These are phyloP conservation scores for Lactarius sp. DNA, from an alignment of 768 basidiomycete species.

Conservation along the genomic window DNA sequence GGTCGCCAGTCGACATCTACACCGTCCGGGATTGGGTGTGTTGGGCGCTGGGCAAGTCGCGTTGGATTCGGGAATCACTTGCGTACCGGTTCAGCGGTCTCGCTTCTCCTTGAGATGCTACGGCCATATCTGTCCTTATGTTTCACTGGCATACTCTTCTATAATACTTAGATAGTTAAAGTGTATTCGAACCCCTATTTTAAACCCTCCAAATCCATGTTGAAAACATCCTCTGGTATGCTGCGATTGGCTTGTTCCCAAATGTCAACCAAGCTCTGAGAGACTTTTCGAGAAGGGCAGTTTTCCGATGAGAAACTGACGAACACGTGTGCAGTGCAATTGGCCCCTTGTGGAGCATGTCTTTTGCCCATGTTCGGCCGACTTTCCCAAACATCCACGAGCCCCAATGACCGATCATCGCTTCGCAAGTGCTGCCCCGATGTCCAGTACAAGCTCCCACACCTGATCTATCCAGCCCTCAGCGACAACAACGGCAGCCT, in stretches of 20 bases:
- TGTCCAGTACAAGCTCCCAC: slow-evolving; percentile 51
- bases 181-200: not conserved
- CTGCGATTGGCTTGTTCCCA: not conserved
- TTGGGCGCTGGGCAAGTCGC: slow-evolving; percentile 26
- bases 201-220: not conserved
- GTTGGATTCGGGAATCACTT: slow-evolving; percentile 24
- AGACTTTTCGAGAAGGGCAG: not conserved
- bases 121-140: not conserved
- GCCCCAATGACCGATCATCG: slow-evolving; percentile 21
- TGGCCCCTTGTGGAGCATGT: not conserved
- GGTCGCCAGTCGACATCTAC: slow-evolving; percentile 19
- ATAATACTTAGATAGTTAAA: not conserved
- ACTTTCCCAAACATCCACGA: not conserved
- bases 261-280: not conserved
- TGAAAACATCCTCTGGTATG: not conserved
- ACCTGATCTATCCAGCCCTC: slow-evolving; percentile 53
- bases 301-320: not conserved
- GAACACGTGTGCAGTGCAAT: not conserved
- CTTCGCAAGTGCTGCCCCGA: slow-evolving; percentile 52
- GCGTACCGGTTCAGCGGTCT: slow-evolving; percentile 34
- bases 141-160: not conserved
- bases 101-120: slow-evolving; percentile 20
- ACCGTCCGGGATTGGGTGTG: slow-evolving; percentile 30
- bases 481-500: slow-evolving; percentile 40
- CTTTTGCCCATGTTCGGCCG: not conserved